Evolutionary conservation across 2,329 filamentous ascomycete genomes (phyloP).

Genomic region (Colletotrichum siamense): DNA sequence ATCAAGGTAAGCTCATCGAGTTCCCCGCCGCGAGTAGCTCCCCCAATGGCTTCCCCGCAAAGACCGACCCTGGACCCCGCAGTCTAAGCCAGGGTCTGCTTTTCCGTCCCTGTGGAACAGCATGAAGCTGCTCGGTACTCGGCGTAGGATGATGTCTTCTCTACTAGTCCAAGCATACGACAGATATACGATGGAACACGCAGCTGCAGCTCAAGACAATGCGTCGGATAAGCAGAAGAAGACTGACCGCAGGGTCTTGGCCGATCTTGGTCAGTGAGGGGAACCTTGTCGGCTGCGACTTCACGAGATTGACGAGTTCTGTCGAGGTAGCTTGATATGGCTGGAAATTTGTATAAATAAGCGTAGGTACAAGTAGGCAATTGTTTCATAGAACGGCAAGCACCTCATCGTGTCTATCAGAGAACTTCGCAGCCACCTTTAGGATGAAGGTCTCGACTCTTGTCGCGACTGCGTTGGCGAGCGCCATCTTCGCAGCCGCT

Average conservation of each 20-base stretch:
- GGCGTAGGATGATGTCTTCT: background rate
- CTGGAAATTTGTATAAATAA: background rate
- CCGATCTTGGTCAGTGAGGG: constrained; percentile 6
- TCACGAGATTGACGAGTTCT: background rate
- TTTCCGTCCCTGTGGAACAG: constrained; percentile 1
- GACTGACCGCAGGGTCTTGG: background rate
- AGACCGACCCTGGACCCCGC: background rate
- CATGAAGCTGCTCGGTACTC: background rate
- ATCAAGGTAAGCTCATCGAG: background rate
- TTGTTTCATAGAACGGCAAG: background rate
- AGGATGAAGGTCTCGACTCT: background rate
- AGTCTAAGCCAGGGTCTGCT: background rate
- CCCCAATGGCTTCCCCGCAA: constrained; percentile 5
- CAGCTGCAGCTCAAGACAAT: background rate
- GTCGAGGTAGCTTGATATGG: background rate
- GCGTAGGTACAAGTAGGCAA: too few relatives aligned
- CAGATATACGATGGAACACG: background rate
- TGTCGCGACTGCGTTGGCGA: background rate
- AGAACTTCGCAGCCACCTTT: background rate
- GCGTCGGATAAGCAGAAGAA: constrained; percentile 5
- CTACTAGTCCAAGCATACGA: background rate
- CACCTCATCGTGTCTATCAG: background rate
- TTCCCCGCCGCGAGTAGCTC: background rate
- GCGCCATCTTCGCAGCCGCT: background rate
- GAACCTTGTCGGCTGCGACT: constrained; percentile 4